A percentile compares a stretch with the other conserved stretches of the same genome.
Conservation (phyloP, 2,329 filamentous ascomycete species). For the Aspergillus quadricinctus region DNA sequence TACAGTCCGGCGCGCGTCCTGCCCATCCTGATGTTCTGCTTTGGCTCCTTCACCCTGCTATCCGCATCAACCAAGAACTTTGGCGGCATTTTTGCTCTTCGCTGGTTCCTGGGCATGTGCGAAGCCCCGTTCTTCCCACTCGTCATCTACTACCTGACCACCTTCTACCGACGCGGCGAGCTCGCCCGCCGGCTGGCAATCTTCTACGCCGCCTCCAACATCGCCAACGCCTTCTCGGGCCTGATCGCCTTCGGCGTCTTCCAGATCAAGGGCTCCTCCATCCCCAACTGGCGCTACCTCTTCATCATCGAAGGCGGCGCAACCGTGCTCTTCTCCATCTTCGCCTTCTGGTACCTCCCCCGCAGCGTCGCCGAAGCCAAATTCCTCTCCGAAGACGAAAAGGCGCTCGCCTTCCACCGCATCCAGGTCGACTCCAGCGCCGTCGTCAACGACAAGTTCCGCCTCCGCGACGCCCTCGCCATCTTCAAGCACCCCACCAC, state of each 20-base stretch:
- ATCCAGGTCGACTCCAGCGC: constrained; percentile 72
- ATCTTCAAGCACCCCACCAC: constrained; percentile 53
- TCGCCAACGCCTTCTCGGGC: constrained; percentile 64
- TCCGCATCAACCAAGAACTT: constrained; percentile 57
- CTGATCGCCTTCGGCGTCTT: constrained; percentile 59
- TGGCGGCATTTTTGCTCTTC: constrained; percentile 60
- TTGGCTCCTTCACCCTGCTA: constrained; percentile 62
- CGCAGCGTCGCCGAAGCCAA: constrained; percentile 58
- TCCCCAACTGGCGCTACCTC: constrained; percentile 51
- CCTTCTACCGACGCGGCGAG: constrained; percentile 68
- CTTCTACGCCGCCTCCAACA: constrained; percentile 72
- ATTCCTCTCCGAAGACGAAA: constrained; percentile 64
- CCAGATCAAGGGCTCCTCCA: constrained; percentile 47
- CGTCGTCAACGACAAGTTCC: constrained; percentile 54
- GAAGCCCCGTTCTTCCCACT: constrained; percentile 67
- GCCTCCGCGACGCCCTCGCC: constrained; percentile 47
- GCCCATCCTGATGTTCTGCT: constrained; percentile 64
- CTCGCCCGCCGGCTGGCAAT: constrained; percentile 65
- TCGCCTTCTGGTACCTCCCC: constrained; percentile 68
- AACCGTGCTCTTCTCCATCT: constrained; percentile 58
- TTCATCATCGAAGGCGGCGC: constrained; percentile 55
- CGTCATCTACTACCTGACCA: constrained; percentile 61
- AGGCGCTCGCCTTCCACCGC: constrained; percentile 64
- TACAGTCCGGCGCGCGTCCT: constrained; percentile 61
- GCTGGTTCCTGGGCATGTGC: constrained; percentile 66